Percentiles rank a stretch among this genome's conserved stretches.
These are phyloP conservation scores for Curvularia spicifera DNA, from an alignment of 2,329 filamentous ascomycete species.

Conservation along the genomic window DNA sequence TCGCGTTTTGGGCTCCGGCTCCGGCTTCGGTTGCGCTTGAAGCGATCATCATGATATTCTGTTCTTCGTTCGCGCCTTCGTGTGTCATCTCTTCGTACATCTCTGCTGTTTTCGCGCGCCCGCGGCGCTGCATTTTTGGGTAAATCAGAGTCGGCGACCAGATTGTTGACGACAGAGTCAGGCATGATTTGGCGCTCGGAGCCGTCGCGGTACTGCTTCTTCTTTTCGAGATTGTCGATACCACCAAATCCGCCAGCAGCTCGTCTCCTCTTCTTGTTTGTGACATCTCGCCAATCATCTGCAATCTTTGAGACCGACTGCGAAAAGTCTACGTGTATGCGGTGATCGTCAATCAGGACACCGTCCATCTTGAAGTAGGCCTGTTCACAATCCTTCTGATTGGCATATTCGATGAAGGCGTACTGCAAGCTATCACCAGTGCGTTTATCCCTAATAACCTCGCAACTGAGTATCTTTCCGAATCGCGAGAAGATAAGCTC, in stretches of 20 bases:
- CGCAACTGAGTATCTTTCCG: conserved; percentile 91
- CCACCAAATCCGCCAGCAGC: conserved; percentile 82
- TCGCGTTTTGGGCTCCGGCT: conserved; percentile 45
- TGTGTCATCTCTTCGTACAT: conserved; percentile 51
- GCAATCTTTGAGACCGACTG: conserved; percentile 89
- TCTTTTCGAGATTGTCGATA: conserved; percentile 85
- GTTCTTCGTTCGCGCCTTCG: conserved; percentile 38
- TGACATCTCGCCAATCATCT: conserved; percentile 84
- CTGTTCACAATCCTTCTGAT: conserved; percentile 89
- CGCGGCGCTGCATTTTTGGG: conserved; percentile 19
- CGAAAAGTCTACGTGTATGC: conserved; percentile 98
- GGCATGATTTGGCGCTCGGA: conserved; percentile 37
- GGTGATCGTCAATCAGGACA: conserved; percentile 93
- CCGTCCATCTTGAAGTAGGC: conserved; percentile 99
- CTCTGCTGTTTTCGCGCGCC: conserved; percentile 20
- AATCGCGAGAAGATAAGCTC: conserved; percentile 97
- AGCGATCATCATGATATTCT: conserved; percentile 49
- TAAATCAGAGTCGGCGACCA: conserved; percentile 38
- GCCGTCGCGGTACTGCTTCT: conserved; percentile 73
- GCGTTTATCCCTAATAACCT: conserved; percentile 92
- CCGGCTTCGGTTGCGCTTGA: conserved; percentile 48
- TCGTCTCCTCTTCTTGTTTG: conserved; percentile 77
- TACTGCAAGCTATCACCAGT: conserved; percentile 97
- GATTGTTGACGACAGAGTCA: conserved; percentile 42
- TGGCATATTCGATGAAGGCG: conserved; percentile 95